Base-by-base conservation (phyloP, 805 yeast species). In the Saccharomycopsis sp. region DNA sequence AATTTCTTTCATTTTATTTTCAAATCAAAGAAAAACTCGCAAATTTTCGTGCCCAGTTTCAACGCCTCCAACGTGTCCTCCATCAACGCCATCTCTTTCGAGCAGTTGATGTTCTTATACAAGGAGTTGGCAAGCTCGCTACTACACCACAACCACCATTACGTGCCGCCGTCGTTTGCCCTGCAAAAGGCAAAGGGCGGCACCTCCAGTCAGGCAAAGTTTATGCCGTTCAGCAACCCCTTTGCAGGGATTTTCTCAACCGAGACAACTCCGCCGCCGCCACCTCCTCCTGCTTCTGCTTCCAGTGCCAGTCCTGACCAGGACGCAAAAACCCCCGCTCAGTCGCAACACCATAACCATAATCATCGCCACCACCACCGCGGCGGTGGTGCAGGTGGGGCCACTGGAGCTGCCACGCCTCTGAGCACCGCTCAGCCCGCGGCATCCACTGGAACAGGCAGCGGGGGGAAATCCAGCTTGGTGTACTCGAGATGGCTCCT, bases 1-100 rank as follows among this genome's bases (percentile, higher is more conserved):
- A 56, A 68, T 21, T 69, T 89, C 8, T 71, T 75, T 46, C 96
- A 87, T 61, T 92, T 88, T 54, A 69, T 87, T 18, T 88, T 75
- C 64, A 87, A 84, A 58, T 73, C 84, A 25, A 78, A 73, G 45
- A 62, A 62, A 17, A 71, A 73, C 42, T 76, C 85, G 13, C 96
- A 85, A 52, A 78, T 69, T 51, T 69, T 75, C 13, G 64, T 65
- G 61, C 64, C 69, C 9, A 36, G 38, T 22, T 43, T 46, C 33
- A 46, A 46, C 25, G 36, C 47, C 3, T 22, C 39, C 15, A 46
- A 40, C 13, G 31, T 18, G 4, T 19, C 15, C 10, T 33, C 41
- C 29, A 35, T 39, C 30, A 22, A 17, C 10, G 33, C 29, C 9
- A 33, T 44, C n/a, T 36, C 48, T 2, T 46, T 39, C 26, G 36